Conservation (phyloP, 2,329 filamentous ascomycete genomes). For the Tricladium varicosporioides region DNA sequence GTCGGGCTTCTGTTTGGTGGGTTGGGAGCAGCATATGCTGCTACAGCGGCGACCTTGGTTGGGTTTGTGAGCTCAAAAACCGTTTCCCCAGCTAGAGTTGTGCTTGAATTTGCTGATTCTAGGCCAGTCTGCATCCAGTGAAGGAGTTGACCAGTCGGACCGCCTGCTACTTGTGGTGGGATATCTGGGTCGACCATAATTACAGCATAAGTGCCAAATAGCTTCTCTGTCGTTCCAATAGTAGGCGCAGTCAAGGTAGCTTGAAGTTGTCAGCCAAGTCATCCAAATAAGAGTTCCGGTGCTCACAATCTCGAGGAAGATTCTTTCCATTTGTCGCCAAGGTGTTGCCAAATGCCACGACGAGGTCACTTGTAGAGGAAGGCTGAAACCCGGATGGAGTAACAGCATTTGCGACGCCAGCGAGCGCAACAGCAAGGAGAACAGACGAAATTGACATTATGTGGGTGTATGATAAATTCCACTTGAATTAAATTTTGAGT, state of each 20-base stretch:
- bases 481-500: too few relatives aligned
- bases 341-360: slow-evolving; percentile 25
- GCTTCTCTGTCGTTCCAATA: slow-evolving; percentile 21
- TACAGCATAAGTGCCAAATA: slow-evolving; percentile 29
- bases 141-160: slow-evolving; percentile 26
- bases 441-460: slow-evolving; percentile 25
- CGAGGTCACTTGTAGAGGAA: slow-evolving; percentile 23
- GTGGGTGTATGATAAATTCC: neutral
- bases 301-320: slow-evolving; percentile 25
- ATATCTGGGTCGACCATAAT: slow-evolving; percentile 33
- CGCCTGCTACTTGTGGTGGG: slow-evolving; percentile 19
- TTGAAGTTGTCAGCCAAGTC: slow-evolving; percentile 6
- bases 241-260: slow-evolving; percentile 22
- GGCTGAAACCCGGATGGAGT: slow-evolving; percentile 29
- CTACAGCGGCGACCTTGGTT: slow-evolving; percentile 22
- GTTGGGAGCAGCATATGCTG: slow-evolving; percentile 24
- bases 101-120: slow-evolving; percentile 20
- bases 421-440: slow-evolving; percentile 24
- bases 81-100: slow-evolving; percentile 23
- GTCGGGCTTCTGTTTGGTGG: slow-evolving; percentile 26
- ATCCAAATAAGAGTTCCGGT: neutral
- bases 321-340: slow-evolving; percentile 26
- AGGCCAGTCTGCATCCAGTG: slow-evolving; percentile 33
- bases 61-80: slow-evolving; percentile 25
- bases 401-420: slow-evolving; percentile 26